Evolutionary conservation across 805 yeast species (phyloP), one percentile per base, ranked within the genome.

Genomic region (Jamesozyma gamospora): DNA sequence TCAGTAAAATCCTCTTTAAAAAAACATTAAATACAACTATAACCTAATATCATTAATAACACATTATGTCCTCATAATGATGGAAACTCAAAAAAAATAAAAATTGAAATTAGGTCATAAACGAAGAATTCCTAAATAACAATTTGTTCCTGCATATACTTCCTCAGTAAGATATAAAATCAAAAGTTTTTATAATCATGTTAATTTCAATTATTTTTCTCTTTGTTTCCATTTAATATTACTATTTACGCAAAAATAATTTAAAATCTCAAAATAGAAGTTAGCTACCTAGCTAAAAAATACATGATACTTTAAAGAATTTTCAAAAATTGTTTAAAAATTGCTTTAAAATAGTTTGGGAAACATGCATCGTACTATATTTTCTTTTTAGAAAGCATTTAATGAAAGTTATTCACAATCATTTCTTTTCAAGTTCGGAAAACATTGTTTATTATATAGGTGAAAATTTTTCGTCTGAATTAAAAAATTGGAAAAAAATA

Each of bases 71-170:
- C 58, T 54, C 58, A 55, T 55, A 55, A 49, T 40, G 25, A 38
- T 19, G 28, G 34, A 33, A 38, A 28, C 29, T 34, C 14, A 25
- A 27, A 34, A 28, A 18, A n/a, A n/a, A n/a, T n/a, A n/a, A 28
- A 14, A n/a, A 32, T 37, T 39, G 39, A 41, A 42, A 41, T 44
- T 43, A 47, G 64, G 69, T 77, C 82, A 76, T 76, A 76, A 77
- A 76, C 83, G 82, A 76, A 77, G 82, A 77, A 77, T 77, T 75
- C 82, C 82, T 75, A 65, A 64, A 46, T 64, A 62, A 60, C 66
- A 65, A 65, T 66, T 66, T 69, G 79, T 77, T 44, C 82, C 82
- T 77, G 82, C 82, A 77, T 77, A 65, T 75, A 72, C 81, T 71
- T 76, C 82, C 82, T 77, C 82, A 74, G 83, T 56, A 55, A 60